Evolutionary conservation across 768 basidiomycete genomes (phyloP).

Genomic region (Suillus spraguei): DNA sequence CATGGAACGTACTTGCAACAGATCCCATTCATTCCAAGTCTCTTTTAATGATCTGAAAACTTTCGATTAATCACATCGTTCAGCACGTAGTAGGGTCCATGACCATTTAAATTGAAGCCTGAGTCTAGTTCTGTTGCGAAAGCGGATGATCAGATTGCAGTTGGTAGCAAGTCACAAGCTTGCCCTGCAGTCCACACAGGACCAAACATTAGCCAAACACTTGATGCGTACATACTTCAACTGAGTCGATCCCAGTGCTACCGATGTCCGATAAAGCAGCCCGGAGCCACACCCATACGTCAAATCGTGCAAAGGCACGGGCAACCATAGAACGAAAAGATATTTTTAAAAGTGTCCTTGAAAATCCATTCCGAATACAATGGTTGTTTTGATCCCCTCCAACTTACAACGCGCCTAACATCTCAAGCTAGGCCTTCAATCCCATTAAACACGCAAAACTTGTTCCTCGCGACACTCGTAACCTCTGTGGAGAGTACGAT

Average conservation of each 20-base stretch:
- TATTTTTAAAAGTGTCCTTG: conserved; percentile 59
- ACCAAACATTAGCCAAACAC: not conserved
- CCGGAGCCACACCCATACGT: conserved; percentile 55
- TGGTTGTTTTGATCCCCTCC: conserved; percentile 43
- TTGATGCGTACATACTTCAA: too few species aligned
- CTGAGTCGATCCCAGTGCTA: not conserved
- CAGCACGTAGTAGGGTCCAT: too few species aligned
- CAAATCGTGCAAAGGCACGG: conserved; percentile 63
- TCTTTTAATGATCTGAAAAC: too few species aligned
- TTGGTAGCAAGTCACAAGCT: not conserved
- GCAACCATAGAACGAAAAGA: conserved; percentile 51
- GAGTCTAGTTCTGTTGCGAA: too few species aligned
- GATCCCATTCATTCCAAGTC: conserved; percentile 38
- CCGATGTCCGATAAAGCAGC: conserved; percentile 54
- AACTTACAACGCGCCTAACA: conserved; percentile 7
- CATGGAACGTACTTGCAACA: conserved; percentile 46
- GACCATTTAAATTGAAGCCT: too few species aligned
- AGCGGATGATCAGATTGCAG: too few species aligned
- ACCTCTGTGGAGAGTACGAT: conserved; percentile 47
- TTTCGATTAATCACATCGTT: too few species aligned
- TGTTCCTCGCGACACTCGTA: conserved; percentile 49
- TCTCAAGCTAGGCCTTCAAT: conserved; percentile 51
- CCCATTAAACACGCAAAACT: conserved; percentile 56
- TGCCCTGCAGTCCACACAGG: not conserved
- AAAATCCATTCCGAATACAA: conserved; percentile 34